phyloP scores from a whole-genome alignment of 139 green algal genomes.

The Spirogloea muscicola region DNA sequence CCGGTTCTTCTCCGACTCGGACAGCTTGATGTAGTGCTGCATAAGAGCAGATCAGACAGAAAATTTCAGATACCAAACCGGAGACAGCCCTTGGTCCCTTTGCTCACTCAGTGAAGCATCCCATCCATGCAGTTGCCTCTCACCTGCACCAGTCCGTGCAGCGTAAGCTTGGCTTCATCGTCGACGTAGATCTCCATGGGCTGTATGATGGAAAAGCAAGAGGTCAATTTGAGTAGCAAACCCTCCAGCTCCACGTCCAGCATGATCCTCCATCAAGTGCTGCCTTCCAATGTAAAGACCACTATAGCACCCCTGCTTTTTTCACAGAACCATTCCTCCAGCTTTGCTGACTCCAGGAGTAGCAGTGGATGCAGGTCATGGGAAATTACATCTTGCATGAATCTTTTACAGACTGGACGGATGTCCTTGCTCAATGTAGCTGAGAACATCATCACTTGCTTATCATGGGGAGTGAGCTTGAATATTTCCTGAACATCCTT shows the following conservation, averaged over 20 bases:
- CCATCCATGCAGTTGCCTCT: too few species aligned
- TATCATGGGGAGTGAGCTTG: conserved; percentile 95
- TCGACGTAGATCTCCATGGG: conserved; percentile 91
- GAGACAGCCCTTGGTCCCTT: too few species aligned
- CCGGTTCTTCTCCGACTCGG: conserved; percentile 96
- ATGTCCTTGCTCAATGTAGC: conserved; percentile 90
- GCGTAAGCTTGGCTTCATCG: conserved; percentile 97
- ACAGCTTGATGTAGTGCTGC: conserved; percentile 94
- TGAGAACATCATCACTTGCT: conserved; percentile 99
- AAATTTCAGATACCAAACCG: too few species aligned
- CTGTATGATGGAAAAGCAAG: conserved; percentile 26
- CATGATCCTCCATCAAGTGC: too few species aligned
- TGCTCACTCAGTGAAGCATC: too few species aligned
- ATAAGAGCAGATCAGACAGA: conserved; percentile 17
- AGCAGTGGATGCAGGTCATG: too few species aligned
- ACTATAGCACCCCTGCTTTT: too few species aligned
- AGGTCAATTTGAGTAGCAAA: conserved; percentile 3
- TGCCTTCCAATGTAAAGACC: too few species aligned
- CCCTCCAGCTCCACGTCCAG: too few species aligned
- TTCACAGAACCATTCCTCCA: too few species aligned
- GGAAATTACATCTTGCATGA: conserved; percentile 88
- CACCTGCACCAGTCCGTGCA: conserved; percentile 96
- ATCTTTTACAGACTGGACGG: conserved; percentile 95
- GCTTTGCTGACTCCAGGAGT: too few species aligned
- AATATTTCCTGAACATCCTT: conserved; percentile 97